These are phyloP conservation scores for Dothideomycetidae sp. DNA, from an alignment of 2,329 filamentous ascomycete species.

Conservation along the genomic window DNA sequence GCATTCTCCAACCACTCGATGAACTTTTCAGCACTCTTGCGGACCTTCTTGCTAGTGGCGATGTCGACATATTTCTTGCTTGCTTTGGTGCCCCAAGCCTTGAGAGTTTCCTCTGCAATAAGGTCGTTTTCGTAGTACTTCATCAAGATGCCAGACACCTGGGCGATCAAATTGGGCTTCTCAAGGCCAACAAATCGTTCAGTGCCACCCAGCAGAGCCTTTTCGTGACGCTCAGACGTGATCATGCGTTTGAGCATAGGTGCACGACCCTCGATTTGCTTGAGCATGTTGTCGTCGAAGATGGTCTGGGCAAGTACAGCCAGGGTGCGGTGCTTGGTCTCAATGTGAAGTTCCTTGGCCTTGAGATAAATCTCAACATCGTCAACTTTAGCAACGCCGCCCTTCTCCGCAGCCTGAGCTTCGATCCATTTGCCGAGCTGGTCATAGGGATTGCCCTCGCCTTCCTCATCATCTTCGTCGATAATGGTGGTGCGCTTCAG, in stretches of 20 bases:
- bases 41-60: slow-evolving; percentile 80
- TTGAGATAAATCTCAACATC: slow-evolving; percentile 91
- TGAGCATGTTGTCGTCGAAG: slow-evolving; percentile 78
- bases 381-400: slow-evolving; percentile 62
- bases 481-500: slow-evolving; percentile 68
- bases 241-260: slow-evolving; percentile 77
- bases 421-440: slow-evolving; percentile 88
- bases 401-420: slow-evolving; percentile 54
- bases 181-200: slow-evolving; percentile 84
- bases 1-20: slow-evolving; percentile 85
- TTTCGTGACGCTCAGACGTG: slow-evolving; percentile 85
- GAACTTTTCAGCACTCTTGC: slow-evolving; percentile 88
- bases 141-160: slow-evolving; percentile 76
- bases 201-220: slow-evolving; percentile 84
- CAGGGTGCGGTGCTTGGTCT: slow-evolving; percentile 84
- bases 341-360: slow-evolving; percentile 90
- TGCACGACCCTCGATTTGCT: slow-evolving; percentile 74
- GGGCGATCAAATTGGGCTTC: slow-evolving; percentile 60
- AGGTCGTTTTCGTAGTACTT: slow-evolving; percentile 85
- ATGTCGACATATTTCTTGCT: slow-evolving; percentile 98
- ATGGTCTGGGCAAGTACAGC: slow-evolving; percentile 85
- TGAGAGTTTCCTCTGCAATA: slow-evolving; percentile 72
- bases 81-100: slow-evolving; percentile 83
- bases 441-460: slow-evolving; percentile 69
- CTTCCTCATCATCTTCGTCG: slow-evolving; percentile 67